These are phyloP conservation scores for Parastagonospora avenae DNA, from an alignment of 2,329 filamentous ascomycete species.

Conservation along the genomic window DNA sequence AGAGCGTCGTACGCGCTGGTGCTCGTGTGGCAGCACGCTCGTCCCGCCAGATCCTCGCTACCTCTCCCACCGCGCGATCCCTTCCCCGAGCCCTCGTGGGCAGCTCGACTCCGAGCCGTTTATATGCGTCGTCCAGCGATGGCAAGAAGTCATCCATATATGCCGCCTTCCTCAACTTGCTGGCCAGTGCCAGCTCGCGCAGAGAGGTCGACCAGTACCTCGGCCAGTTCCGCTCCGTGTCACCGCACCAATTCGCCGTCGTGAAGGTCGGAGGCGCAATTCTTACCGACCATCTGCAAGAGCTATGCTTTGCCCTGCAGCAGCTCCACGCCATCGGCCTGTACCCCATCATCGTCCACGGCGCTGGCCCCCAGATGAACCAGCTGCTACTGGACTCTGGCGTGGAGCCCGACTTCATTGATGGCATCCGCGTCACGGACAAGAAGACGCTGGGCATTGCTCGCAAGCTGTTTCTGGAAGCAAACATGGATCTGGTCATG, in stretches of 20 bases:
- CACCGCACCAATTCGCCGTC: conserved; percentile 95
- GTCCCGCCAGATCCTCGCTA: conserved; percentile 40
- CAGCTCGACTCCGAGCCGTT: conserved; percentile 31
- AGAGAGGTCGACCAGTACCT: conserved; percentile 97
- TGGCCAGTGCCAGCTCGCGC: conserved; percentile 96
- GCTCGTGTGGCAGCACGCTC: conserved; percentile 44
- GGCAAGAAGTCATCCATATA: conserved; percentile 44
- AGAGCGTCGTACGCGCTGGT: conserved; percentile 46
- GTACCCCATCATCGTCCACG: conserved; percentile 94
- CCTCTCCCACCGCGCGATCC: conserved; percentile 28
- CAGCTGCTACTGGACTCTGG: conserved; percentile 86
- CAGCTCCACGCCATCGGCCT: conserved; percentile 95
- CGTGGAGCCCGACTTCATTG: conserved; percentile 93
- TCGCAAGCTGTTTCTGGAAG: conserved; percentile 89
- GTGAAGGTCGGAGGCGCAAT: conserved; percentile 98
- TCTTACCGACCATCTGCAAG: conserved; percentile 90
- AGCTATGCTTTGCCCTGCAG: conserved; percentile 84
- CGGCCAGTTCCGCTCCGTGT: conserved; percentile 94
- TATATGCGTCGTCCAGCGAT: conserved; percentile 41
- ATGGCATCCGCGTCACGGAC: conserved; percentile 94
- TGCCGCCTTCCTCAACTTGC: conserved; percentile 83
- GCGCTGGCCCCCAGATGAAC: conserved; percentile 93
- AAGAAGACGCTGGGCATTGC: conserved; percentile 92
- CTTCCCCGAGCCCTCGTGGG: conserved; percentile 42
- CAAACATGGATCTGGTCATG: conserved; percentile 92